Base-by-base conservation (phyloP, 257 asterid genomes). In the Jacaranda mimosifolia region DNA sequence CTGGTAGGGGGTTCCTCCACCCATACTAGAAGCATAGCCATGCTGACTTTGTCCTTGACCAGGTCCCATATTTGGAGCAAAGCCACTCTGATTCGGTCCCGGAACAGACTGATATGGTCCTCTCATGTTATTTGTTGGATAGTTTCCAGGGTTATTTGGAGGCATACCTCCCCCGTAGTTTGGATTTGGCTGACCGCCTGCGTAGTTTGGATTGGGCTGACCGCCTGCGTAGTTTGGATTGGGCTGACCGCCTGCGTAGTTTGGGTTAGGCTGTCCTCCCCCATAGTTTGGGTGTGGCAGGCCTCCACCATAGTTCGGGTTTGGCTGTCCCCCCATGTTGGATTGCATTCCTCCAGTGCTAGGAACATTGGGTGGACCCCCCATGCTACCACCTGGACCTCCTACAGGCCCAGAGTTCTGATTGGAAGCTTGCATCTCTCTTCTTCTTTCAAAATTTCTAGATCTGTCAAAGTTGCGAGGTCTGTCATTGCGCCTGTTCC, bases 401-500 rank as follows among this genome's bases (percentile, higher is more conserved):
- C 79, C 84, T 18, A 48, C 48, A n/a, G 76, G 35, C 42, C 83
- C 91, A 80, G 75, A 9, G 80, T 82, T 81, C 81, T 63, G 89
- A 56, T 83, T 74, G 1, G 5, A 9, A 77, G 63, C 49, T 67
- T 77, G 86, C 70, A 38, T 18, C 1, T 85, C 89, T 51, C 91
- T 74, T 67, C 94, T 86, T 39, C 95, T 79, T 39, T 90, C 94
- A 32, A 80, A 93, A 60, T 89, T 91, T 80, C 97, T 74, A 1
- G 96, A 89, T 12, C 94, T 76, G 85, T 93, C 97, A 70, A 81
- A 75, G 83, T 88, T 88, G 4, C 98, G 92, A 57, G 97, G 97
- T 46, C 97, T 85, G 80, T 90, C 97, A 48, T 88, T 93, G 73
- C 97, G 94, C 82, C 91, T 83, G 77, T 93, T 93, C 86, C 98